Conservation (phyloP, 1,284 basidiomycete genomes). For the Ceratobasidium sp. region DNA sequence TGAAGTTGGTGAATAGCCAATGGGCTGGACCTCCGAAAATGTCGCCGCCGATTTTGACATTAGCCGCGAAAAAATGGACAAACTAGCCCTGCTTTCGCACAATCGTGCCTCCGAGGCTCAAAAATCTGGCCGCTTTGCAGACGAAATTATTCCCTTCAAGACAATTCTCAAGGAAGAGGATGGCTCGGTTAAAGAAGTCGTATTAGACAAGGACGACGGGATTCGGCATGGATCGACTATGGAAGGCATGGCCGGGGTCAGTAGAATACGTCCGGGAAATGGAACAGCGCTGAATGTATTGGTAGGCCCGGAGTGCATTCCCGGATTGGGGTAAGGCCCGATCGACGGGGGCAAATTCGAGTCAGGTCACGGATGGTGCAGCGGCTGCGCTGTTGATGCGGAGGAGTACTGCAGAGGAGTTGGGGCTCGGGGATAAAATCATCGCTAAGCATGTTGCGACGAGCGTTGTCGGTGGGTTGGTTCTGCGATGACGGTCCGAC, state of each 20-base stretch:
- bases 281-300: slow-evolving; percentile 63
- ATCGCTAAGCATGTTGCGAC: slow-evolving; percentile 79
- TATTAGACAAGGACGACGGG: slow-evolving; percentile 79
- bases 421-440: slow-evolving; percentile 77
- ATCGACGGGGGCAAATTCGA: slow-evolving; percentile 92
- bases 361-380: slow-evolving; percentile 94
- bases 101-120: slow-evolving; percentile 76
- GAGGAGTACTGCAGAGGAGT: slow-evolving; percentile 81
- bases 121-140: slow-evolving; percentile 71
- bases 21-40: slow-evolving; percentile 94
- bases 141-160: slow-evolving; percentile 84
- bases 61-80: slow-evolving; percentile 80
- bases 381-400: slow-evolving; percentile 90
- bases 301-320: slow-evolving; percentile 56
- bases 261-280: slow-evolving; percentile 54
- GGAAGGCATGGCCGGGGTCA: slow-evolving; percentile 73
- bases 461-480: slow-evolving; percentile 72
- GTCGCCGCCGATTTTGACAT: slow-evolving; percentile 80
- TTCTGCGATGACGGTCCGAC: background rate
- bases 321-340: slow-evolving; percentile 67
- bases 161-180: slow-evolving; percentile 52
- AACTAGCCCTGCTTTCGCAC: slow-evolving; percentile 84
- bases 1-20: slow-evolving; percentile 66
- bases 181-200: slow-evolving; percentile 57
- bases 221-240: slow-evolving; percentile 80